A percentile compares a stretch with the other conserved stretches of the same genome.
Evolutionary conservation across 2,329 filamentous ascomycete genomes (phyloP).

Genomic region (Aureobasidium sp.): DNA sequence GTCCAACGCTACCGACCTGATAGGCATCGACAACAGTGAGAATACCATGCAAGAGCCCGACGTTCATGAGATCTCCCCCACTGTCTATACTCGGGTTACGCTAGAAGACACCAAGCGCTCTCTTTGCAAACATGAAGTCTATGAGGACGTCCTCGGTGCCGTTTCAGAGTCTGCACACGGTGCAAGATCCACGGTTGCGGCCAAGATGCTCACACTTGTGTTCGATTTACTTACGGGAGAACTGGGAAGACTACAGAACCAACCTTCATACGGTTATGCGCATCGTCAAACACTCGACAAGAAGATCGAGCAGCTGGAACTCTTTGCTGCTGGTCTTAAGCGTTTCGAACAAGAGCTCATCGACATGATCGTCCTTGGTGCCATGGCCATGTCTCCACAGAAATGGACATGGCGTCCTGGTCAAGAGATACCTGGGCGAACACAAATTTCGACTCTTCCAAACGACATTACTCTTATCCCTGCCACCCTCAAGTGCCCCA

Average conservation of each 20-base stretch:
- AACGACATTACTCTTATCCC: slow-evolving; percentile 27
- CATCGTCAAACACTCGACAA: neutral
- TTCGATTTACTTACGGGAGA: slow-evolving; percentile 21
- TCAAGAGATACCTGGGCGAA: slow-evolving; percentile 26
- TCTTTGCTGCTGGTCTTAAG: slow-evolving; percentile 24
- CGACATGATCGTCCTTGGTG: slow-evolving; percentile 33
- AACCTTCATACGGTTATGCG: neutral
- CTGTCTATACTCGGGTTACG: slow-evolving; percentile 19
- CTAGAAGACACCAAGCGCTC: slow-evolving; percentile 33
- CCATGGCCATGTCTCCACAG: slow-evolving; percentile 23
- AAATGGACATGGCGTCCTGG: slow-evolving; percentile 33
- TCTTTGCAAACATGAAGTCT: slow-evolving; percentile 31
- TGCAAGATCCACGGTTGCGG: slow-evolving; percentile 23
- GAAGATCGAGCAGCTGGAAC: slow-evolving; percentile 1
- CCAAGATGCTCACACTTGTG: slow-evolving; percentile 27
- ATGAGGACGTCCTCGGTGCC: slow-evolving; percentile 34
- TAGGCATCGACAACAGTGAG: slow-evolving; percentile 31
- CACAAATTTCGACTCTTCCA: slow-evolving; percentile 26
- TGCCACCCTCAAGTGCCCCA: slow-evolving; percentile 34
- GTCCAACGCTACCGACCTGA: slow-evolving; percentile 33
- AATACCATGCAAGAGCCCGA: slow-evolving; percentile 1
- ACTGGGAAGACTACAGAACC: slow-evolving; percentile 9
- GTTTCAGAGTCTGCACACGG: slow-evolving; percentile 23
- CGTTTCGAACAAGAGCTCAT: slow-evolving; percentile 30
- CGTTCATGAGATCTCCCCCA: neutral